These are phyloP conservation scores for Codiaeum variegatum DNA, from an alignment of 441 rosid genomes.

Conservation along the genomic window DNA sequence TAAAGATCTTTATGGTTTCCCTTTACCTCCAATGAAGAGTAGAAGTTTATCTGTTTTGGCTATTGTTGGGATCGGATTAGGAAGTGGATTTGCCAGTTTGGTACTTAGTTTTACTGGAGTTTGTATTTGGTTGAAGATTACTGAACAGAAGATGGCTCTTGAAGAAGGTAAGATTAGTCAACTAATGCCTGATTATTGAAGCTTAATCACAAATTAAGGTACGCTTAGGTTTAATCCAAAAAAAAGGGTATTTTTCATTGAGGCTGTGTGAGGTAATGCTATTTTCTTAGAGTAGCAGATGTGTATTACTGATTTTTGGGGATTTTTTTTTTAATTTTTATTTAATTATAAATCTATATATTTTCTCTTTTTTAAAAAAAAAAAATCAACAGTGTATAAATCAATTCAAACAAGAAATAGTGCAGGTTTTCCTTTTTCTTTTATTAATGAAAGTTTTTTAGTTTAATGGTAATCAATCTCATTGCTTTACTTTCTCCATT, in stretches of 20 bases:
- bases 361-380: constrained; percentile 10
- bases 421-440: constrained; percentile 15
- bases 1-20: constrained; percentile 83
- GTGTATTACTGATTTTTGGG: constrained; percentile 20
- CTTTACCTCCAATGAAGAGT: constrained; percentile 61
- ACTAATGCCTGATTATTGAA: constrained; percentile 86
- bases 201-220: constrained; percentile 8
- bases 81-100: constrained; percentile 88
- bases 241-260: constrained; percentile 10
- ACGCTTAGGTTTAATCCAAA: constrained; percentile 13
- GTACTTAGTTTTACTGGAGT: constrained; percentile 84
- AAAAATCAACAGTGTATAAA: constrained; percentile 38
- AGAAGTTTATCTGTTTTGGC: constrained; percentile 73
- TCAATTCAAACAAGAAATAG: constrained; percentile 24
- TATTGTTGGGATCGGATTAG: constrained; percentile 90
- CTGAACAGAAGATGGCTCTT: constrained; percentile 70
- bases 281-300: constrained; percentile 16
- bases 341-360: constrained; percentile 11
- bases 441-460: too few species aligned
- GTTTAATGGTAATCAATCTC: neutral
- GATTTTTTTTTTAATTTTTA: constrained; percentile 13
- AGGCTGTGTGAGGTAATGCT: constrained; percentile 22
- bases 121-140: constrained; percentile 83
- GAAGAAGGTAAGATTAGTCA: constrained; percentile 87
- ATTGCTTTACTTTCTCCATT: neutral